A percentile compares a stretch with the other conserved stretches of the same genome.
Conservation (phyloP, 73 alveolate genomes). For the Stentor coeruleus region DNA sequence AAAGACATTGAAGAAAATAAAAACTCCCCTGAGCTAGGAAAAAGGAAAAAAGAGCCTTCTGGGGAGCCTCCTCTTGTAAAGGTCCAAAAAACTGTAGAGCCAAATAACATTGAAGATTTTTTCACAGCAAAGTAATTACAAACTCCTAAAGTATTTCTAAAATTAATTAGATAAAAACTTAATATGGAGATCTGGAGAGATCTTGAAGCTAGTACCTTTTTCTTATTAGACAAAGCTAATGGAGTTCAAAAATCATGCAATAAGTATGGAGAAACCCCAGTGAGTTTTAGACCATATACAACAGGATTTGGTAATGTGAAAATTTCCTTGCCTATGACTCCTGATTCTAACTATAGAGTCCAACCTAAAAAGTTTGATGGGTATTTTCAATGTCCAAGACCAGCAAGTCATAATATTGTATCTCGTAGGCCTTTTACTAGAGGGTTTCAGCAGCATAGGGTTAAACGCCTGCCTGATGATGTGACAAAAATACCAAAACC, state of each 20-base stretch:
- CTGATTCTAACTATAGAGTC: background rate
- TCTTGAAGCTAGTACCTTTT: background rate
- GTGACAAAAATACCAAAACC: conserved; percentile 6
- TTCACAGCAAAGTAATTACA: too few relatives aligned
- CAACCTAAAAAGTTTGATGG: conserved; percentile 25
- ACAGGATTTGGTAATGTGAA: background rate
- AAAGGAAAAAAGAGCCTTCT: background rate
- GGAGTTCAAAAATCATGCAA: background rate
- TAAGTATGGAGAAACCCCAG: background rate
- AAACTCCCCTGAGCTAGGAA: background rate
- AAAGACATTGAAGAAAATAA: conserved; percentile 63
- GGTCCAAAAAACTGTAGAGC: background rate
- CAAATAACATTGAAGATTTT: background rate
- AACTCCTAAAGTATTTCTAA: background rate
- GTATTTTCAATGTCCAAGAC: conserved; percentile 22
- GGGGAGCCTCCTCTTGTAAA: background rate
- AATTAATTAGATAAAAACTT: too few relatives aligned
- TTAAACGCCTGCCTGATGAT: conserved; percentile 11
- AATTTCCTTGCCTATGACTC: too few relatives aligned
- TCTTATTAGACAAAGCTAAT: background rate
- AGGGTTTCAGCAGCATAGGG: too few relatives aligned
- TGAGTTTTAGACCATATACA: background rate
- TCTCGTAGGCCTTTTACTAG: background rate
- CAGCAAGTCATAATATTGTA: background rate
- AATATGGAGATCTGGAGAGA: background rate